These are phyloP conservation scores for Trichoderma lentiforme DNA, from an alignment of 2,329 filamentous ascomycete genomes.

Conservation along the genomic window DNA sequence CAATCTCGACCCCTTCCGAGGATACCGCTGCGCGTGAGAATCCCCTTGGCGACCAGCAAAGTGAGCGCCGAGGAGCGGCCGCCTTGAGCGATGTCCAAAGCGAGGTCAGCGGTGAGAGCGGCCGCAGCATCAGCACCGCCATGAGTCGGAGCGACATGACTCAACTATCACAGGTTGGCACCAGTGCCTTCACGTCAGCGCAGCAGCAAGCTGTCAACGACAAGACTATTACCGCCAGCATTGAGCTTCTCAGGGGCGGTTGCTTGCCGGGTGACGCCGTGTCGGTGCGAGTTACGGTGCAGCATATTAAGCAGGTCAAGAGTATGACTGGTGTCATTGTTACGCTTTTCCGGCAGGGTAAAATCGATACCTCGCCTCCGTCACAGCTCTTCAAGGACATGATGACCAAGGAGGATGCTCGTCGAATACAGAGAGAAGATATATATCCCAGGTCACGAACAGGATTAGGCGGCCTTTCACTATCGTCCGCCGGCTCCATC, in stretches of 20 bases:
- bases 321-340: conserved; percentile 91
- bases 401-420: conserved; percentile 60
- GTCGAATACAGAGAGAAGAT: conserved; percentile 72
- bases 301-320: conserved; percentile 85
- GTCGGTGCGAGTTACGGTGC: conserved; percentile 74
- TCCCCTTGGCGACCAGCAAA: conserved; percentile 33
- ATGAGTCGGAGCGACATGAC: conserved; percentile 50
- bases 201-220: conserved; percentile 52
- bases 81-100: conserved; percentile 58
- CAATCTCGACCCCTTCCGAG: conserved; percentile 17
- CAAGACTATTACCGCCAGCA: conserved; percentile 80
- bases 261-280: conserved; percentile 83
- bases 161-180: conserved; percentile 32
- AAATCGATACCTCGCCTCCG: conserved; percentile 73
- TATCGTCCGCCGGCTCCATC: conserved; percentile 81
- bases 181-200: conserved; percentile 30
- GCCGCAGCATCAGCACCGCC: conserved; percentile 62
- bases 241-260: conserved; percentile 78
- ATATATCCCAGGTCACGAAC: conserved; percentile 85
- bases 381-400: conserved; percentile 47
- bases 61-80: conserved; percentile 37
- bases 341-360: conserved; percentile 85
- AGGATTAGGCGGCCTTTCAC: conserved; percentile 78
- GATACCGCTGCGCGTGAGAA: conserved; percentile 32
- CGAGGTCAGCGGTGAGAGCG: conserved; percentile 68